Conservation (phyloP, 768 basidiomycete species). For the Hemileccinum impolitum region DNA sequence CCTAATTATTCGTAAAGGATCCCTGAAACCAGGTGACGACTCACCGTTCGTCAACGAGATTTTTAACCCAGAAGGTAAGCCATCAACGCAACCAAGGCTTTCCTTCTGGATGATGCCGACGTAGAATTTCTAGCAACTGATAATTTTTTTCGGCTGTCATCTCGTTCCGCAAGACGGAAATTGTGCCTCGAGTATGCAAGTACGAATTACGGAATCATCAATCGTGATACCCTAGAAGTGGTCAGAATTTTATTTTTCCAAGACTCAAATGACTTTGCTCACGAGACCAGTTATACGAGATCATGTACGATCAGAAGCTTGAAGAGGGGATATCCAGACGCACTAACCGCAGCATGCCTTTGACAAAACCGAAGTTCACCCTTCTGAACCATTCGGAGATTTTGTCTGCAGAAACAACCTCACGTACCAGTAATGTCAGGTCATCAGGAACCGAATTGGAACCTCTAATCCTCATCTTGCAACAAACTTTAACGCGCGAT, state of each 20-base stretch:
- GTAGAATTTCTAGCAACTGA: constrained; percentile 35
- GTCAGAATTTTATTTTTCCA: constrained; percentile 23
- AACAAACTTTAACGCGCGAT: constrained; percentile 36
- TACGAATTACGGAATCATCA: constrained; percentile 55
- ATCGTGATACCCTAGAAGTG: constrained; percentile 42
- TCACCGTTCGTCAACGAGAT: constrained; percentile 54
- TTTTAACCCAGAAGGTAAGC: constrained; percentile 47
- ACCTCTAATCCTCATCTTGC: constrained; percentile 28
- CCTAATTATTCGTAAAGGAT: constrained; percentile 50
- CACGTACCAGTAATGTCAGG: neutral
- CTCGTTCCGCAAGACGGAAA: constrained; percentile 33
- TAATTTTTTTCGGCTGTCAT: constrained; percentile 36
- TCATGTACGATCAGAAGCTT: constrained; percentile 49
- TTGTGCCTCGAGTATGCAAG: constrained; percentile 43
- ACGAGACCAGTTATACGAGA: constrained; percentile 41
- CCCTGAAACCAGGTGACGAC: constrained; percentile 50
- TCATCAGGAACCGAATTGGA: neutral
- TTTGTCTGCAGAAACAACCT: constrained; percentile 25
- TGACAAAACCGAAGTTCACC: constrained; percentile 29
- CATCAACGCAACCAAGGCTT: neutral
- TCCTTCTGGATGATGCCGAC: neutral
- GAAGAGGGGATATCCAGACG: constrained; percentile 41
- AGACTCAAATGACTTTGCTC: neutral
- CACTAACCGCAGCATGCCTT: constrained; percentile 13
- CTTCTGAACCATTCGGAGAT: constrained; percentile 39